Base-by-base conservation (phyloP, 1,284 basidiomycete species). In the Cryptococcus jaspeensis region DNA sequence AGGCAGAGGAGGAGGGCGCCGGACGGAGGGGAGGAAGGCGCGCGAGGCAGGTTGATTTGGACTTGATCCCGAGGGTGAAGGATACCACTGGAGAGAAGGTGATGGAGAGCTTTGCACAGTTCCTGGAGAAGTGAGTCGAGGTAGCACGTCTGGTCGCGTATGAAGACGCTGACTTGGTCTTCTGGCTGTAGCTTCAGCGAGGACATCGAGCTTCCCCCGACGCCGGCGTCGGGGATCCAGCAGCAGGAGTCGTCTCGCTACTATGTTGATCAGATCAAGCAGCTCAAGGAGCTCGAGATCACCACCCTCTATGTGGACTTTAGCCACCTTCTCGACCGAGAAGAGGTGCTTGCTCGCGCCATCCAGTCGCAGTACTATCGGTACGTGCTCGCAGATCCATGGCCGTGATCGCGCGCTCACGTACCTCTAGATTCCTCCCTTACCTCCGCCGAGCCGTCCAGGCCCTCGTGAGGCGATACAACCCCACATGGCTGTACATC, bases 291-390 rank as follows among this genome's bases (percentile, higher is more conserved):
- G 73, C 92, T 90, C 73, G 87, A 93, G 72, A 82, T 95, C 52
- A 92, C 92, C 2, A 99, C 95, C 0, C 87, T 99, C 67, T 99
- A 96, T 71, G 89, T 99, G 75, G 94, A 98, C 80, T 98, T 89
- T 63, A 84, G 86, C 13, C 94, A 99, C 74, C 82, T 99, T 22
- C 83, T 97, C 22, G 86, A 89, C 70, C 84, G 87, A 55, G 93
- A 98, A 73, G 92, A 94, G 64, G 87, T 94, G 1, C 86, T 99
- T 11, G 93, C 94, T 0, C 85, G 88, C 56, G 94, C 95, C 3
- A 92, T 99, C 63, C 87, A 90, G 65, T 87, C 86, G 55, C 92
- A 97, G 72, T 99, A 99, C 77, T 98, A 97, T 74, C 87, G 95
- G 69, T 81, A 44, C 53, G 78, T 48, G 36, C 20, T 6, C 37